These are phyloP conservation scores for Cystofilobasidium macerans DNA, from an alignment of 768 basidiomycete species.

Conservation along the genomic window DNA sequence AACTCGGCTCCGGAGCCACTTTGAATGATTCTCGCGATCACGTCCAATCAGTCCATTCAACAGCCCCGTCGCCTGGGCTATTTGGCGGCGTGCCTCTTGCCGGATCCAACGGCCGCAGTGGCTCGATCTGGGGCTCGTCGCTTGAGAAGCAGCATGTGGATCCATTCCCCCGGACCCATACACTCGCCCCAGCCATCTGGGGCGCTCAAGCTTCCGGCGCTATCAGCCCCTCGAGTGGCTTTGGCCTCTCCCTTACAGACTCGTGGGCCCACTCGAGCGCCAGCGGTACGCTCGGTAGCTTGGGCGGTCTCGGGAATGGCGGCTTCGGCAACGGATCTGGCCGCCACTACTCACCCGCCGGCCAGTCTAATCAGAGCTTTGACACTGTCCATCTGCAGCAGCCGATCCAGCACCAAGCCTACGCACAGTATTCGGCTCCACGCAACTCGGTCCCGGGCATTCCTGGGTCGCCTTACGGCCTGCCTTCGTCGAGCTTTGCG, in stretches of 20 bases:
- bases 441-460: background rate
- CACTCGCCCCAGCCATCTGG: background rate
- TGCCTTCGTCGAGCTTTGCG: background rate
- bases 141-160: background rate
- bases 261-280: background rate
- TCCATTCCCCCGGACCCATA: background rate
- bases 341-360: background rate
- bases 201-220: background rate
- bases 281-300: background rate
- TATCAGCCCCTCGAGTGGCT: background rate
- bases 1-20: background rate
- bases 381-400: background rate
- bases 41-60: background rate
- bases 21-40: too few species aligned
- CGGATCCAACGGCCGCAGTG: background rate
- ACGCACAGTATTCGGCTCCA: background rate
- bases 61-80: background rate
- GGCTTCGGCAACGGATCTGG: background rate
- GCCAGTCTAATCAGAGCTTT: background rate
- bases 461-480: background rate
- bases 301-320: background rate
- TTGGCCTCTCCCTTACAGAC: background rate
- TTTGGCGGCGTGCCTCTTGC: background rate
- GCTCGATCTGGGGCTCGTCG: slow-evolving; percentile 1
- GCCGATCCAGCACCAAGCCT: background rate